Evolutionary conservation across 495 filamentous ascomycete species (phyloP), one percentile per base, ranked within the genome.

Genomic region (Articulospora tetracladia): DNA sequence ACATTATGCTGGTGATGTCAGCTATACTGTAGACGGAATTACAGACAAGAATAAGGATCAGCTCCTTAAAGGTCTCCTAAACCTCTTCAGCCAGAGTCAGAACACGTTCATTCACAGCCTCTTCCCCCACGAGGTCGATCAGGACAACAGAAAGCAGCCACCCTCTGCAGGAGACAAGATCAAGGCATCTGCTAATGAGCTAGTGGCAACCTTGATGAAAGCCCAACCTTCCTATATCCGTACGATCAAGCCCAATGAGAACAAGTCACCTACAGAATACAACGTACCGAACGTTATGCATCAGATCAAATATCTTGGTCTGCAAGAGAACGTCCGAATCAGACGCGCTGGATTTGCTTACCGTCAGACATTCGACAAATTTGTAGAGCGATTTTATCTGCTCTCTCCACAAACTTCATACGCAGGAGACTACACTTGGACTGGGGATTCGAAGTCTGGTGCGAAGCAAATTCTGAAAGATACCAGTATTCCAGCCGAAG

Each of bases 11-110:
- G 95, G 95, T 74, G 95, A 99, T 75, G 95, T 99, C 61, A 89
- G 84, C 67, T 99, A 99, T 73, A 88, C 89, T 17, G 84, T 99
- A 25, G 89, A 94, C 39, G 95, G 95, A 55, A 99, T 99, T 83
- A 99, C 95, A 2, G 95, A 99, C 69, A 99, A 98, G 80, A 99
- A 98, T 80, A 99, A 98, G 80, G 95, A 99, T 67, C 91, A 94
- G 69, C 79, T 99, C 51, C 77, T 98, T 51, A 99, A 98, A 76
- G 95, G 97, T 65, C 74, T 99, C 28, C 81, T 97, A 53, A 93
- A 92, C 68, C 80, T 99, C 41, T 88, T 95, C 65, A 88, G 86
- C 54, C 83, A 83, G 65, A 96, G 91, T 70, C 79, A 81, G 53
- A 99, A 98, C 74, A 70, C 74, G 19, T 98, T 98, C 67, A 74